phyloP scores from a whole-genome alignment of 805 yeast species.

The Yarrowia phangngaensis region DNA sequence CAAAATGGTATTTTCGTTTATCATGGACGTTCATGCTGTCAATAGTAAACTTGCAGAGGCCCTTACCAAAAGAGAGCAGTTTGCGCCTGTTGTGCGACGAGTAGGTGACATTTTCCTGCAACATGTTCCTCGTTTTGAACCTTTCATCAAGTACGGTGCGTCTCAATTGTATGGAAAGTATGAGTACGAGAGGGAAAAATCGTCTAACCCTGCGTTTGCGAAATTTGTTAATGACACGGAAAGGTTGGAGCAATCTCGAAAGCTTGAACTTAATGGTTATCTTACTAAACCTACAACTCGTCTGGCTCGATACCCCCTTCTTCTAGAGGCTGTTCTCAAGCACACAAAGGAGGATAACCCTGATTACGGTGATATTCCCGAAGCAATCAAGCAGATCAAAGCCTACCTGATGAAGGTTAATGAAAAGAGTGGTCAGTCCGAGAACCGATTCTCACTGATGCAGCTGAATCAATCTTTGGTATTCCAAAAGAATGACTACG shows the following conservation, averaged over 20 bases:
- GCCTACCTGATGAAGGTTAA: conserved; percentile 74
- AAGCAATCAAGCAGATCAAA: conserved; percentile 71
- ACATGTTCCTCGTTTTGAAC: conserved; percentile 80
- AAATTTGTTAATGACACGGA: conserved; percentile 89
- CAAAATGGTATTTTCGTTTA: conserved; percentile 85
- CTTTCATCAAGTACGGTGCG: conserved; percentile 90
- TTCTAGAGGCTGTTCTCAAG: conserved; percentile 77
- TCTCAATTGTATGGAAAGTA: conserved; percentile 93
- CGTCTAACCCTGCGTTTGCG: conserved; percentile 86
- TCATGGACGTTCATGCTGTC: conserved; percentile 77
- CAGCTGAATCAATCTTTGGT: conserved; percentile 80
- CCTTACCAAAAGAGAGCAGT: conserved; percentile 78
- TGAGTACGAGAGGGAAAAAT: conserved; percentile 90
- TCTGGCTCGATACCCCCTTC: conserved; percentile 87
- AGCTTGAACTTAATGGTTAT: conserved; percentile 88
- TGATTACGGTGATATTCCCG: conserved; percentile 63
- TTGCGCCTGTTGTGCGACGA: conserved; percentile 75
- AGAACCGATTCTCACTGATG: conserved; percentile 85
- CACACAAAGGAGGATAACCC: conserved; percentile 72
- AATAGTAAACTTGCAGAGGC: conserved; percentile 86
- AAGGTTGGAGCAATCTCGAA: conserved; percentile 76
- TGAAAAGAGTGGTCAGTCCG: conserved; percentile 86
- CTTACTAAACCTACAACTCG: conserved; percentile 93
- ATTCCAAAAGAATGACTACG: conserved; percentile 76
- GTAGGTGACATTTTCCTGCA: conserved; percentile 86